phyloP scores from a whole-genome alignment of 2,329 filamentous ascomycete genomes.

The Xylariaceae sp. region DNA sequence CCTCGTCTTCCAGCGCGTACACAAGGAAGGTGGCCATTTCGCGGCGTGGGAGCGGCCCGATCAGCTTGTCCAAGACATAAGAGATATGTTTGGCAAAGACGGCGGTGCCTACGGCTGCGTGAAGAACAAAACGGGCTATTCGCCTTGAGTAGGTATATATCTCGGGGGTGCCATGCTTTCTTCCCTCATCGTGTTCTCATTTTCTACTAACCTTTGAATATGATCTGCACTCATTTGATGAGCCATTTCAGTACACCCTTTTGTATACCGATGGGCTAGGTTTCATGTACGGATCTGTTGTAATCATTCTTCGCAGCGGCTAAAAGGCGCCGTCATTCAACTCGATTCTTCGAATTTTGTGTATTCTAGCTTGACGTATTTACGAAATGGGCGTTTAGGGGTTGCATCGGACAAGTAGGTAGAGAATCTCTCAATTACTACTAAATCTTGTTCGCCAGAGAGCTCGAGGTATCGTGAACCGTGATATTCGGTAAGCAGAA shows the following conservation, averaged over 20 bases:
- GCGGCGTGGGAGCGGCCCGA: constrained; percentile 55
- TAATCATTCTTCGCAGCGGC: no score
- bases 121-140: constrained; percentile 29
- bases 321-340: no score
- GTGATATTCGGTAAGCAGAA: no score
- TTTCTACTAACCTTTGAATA: neutral
- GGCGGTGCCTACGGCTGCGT: constrained; percentile 40
- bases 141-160: constrained; percentile 11
- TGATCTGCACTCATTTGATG: neutral
- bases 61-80: constrained; percentile 47
- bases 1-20: constrained; percentile 51
- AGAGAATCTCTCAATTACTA: no score
- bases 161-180: no score
- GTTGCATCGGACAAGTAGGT: no score
- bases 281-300: neutral
- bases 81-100: constrained; percentile 51
- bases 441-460: no score
- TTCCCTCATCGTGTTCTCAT: neutral
- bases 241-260: neutral
- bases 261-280: neutral
- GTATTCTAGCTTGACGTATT: no score
- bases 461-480: no score
- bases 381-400: no score
- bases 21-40: constrained; percentile 55
- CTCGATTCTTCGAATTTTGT: no score